Percentiles rank a stretch among this genome's conserved stretches.
phyloP scores from a whole-genome alignment of 768 basidiomycete genomes.

The Podaxis sp. region DNA sequence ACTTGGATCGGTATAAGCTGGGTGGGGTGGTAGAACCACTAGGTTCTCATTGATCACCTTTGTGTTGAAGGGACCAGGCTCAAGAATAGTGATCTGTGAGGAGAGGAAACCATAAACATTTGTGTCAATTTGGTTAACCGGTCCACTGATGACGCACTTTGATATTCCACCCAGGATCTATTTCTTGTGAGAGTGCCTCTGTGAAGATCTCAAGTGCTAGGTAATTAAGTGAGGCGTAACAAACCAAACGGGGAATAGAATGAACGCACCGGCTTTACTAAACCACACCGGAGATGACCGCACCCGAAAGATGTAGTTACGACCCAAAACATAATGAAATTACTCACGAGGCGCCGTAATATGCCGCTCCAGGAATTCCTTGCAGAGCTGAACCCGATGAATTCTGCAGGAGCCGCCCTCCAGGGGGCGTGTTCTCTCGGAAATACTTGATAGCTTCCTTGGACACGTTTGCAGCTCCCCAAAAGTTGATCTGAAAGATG shows the following conservation, averaged over 20 bases:
- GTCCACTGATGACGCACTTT: conserved; percentile 24
- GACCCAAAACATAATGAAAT: not conserved
- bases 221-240: not conserved
- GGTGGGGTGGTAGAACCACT: conserved; percentile 12
- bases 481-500: conserved; percentile 22
- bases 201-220: conserved; percentile 36
- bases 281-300: conserved; percentile 10
- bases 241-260: not conserved
- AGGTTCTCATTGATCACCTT: conserved; percentile 12
- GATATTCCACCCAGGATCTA: conserved; percentile 45
- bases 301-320: not conserved
- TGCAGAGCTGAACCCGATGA: conserved; percentile 27
- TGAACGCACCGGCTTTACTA: conserved; percentile 8
- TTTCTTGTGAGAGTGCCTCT: conserved; percentile 31
- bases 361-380: conserved; percentile 23
- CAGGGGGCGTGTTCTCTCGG: conserved; percentile 34
- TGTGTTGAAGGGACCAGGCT: conserved; percentile 18
- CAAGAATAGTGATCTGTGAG: conserved; percentile 15
- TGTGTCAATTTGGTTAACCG: not conserved
- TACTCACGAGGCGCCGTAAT: conserved; percentile 21
- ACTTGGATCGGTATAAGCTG: conserved; percentile 17
- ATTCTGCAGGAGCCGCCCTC: conserved; percentile 34
- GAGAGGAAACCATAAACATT: not conserved
- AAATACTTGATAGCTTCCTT: conserved; percentile 28
- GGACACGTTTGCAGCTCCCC: conserved; percentile 29